Percentiles rank a stretch among this genome's conserved stretches.
phyloP scores from a whole-genome alignment of 495 filamentous ascomycete species.

The Lasiosphaeria ovina region DNA sequence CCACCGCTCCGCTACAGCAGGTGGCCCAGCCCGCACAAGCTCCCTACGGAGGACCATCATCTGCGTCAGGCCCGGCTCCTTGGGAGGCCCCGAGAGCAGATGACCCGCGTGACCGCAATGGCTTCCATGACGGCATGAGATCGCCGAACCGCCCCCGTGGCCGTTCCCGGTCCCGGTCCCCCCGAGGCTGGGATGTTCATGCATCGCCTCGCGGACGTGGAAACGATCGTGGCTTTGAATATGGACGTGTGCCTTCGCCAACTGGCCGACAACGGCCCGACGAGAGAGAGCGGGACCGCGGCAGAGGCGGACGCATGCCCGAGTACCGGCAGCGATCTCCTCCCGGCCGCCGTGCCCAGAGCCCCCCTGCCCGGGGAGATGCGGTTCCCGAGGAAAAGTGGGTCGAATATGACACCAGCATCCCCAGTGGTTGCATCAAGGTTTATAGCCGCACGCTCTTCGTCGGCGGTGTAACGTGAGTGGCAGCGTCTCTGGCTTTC shows the following conservation, averaged over 20 bases:
- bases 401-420: conserved; percentile 72
- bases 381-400: conserved; percentile 56
- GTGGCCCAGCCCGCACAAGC: conserved; percentile 26
- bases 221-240: conserved; percentile 40
- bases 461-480: conserved; percentile 92
- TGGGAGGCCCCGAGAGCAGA: conserved; percentile 40
- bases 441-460: conserved; percentile 94
- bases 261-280: conserved; percentile 58
- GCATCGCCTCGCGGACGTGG: conserved; percentile 42
- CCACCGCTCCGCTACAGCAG: conserved; percentile 16
- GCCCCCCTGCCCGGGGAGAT: conserved; percentile 47
- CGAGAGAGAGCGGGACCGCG: conserved; percentile 50
- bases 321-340: conserved; percentile 88
- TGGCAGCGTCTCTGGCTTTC: conserved; percentile 14
- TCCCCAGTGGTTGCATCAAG: conserved; percentile 78
- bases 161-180: conserved; percentile 71
- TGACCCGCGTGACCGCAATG: conserved; percentile 63
- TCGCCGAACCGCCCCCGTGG: conserved; percentile 61
- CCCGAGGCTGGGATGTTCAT: conserved; percentile 61
- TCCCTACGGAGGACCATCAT: conserved; percentile 29
- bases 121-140: conserved; percentile 49
- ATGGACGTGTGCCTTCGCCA: conserved; percentile 34
- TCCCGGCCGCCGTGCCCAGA: conserved; percentile 58
- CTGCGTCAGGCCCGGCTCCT: conserved; percentile 31
- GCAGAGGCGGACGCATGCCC: conserved; percentile 54